A percentile compares a stretch with the other conserved stretches of the same genome.
Conservation (phyloP, 306 rosid species). For the Psophocarpus tetragonolobus region DNA sequence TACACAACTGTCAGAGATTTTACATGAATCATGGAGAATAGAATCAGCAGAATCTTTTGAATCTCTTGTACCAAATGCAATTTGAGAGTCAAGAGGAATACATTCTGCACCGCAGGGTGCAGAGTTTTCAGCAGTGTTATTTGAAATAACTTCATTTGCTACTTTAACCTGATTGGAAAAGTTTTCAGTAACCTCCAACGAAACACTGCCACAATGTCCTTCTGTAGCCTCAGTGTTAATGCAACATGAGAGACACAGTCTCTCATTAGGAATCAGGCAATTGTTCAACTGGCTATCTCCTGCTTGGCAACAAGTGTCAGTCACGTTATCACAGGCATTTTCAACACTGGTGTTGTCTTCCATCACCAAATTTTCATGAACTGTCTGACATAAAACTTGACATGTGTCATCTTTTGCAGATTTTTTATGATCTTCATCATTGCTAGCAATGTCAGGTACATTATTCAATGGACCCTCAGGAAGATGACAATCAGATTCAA, state of each 20-base stretch:
- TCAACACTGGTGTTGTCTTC: slow-evolving; percentile 28
- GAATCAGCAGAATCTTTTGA: slow-evolving; percentile 32
- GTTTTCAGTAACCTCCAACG: slow-evolving; percentile 33
- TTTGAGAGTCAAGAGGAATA: slow-evolving; percentile 21
- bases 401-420: slow-evolving; percentile 28
- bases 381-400: slow-evolving; percentile 23
- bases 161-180: slow-evolving; percentile 30
- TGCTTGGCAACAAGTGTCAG: slow-evolving; percentile 29
- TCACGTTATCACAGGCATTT: slow-evolving; percentile 25
- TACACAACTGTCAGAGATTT: slow-evolving; percentile 29
- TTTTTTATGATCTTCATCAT: neutral
- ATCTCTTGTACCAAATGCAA: slow-evolving; percentile 3
- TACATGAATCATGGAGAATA: slow-evolving; percentile 26
- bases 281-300: slow-evolving; percentile 35
- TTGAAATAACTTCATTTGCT: slow-evolving; percentile 12
- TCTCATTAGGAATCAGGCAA: slow-evolving; percentile 21
- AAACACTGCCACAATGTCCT: slow-evolving; percentile 23
- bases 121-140: slow-evolving; percentile 35
- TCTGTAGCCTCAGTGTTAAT: slow-evolving; percentile 24
- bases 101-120: slow-evolving; percentile 27
- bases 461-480: slow-evolving; percentile 36
- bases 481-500: slow-evolving; percentile 38
- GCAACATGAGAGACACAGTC: slow-evolving; percentile 18
- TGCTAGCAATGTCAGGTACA: slow-evolving; percentile 12
- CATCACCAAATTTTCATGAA: slow-evolving; percentile 38